Evolutionary conservation across 2,329 filamentous ascomycete species (phyloP).

Genomic region (Cyphellophora attinorum): DNA sequence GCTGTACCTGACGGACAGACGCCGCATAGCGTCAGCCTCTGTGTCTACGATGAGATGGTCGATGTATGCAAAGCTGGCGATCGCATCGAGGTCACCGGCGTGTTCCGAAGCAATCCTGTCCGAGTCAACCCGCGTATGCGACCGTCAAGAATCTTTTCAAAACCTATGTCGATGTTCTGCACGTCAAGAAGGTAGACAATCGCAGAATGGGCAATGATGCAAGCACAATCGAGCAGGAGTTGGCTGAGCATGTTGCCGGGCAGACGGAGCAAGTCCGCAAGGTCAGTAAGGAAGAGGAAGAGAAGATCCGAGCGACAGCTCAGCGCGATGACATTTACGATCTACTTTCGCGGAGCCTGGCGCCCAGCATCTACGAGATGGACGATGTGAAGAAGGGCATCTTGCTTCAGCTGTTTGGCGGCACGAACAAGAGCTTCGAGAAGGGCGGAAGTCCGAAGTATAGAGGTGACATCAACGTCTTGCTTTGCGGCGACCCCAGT

Average conservation of each 20-base stretch:
- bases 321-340: constrained; percentile 84
- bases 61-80: constrained; percentile 98
- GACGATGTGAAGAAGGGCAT: constrained; percentile 99
- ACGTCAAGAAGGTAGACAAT: constrained; percentile 94
- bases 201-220: constrained; percentile 85
- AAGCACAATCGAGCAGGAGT: constrained; percentile 76
- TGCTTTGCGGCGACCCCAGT: constrained; percentile 93
- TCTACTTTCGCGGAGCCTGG: constrained; percentile 77
- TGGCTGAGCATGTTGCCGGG: constrained; percentile 61
- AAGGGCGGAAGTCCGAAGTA: constrained; percentile 95
- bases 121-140: constrained; percentile 88
- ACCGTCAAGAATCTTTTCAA: constrained; percentile 95
- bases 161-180: constrained; percentile 90
- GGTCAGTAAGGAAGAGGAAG: constrained; percentile 76
- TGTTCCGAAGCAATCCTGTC: constrained; percentile 90
- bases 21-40: constrained; percentile 91
- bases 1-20: constrained; percentile 92
- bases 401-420: constrained; percentile 88
- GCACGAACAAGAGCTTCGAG: constrained; percentile 94
- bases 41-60: constrained; percentile 92
- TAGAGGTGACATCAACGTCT: constrained; percentile 91
- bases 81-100: constrained; percentile 86
- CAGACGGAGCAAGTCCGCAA: constrained; percentile 75
- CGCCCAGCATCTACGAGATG: constrained; percentile 93
- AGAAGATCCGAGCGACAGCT: constrained; percentile 74